These are phyloP conservation scores for Didymellaceae sp. DNA, from an alignment of 2,329 filamentous ascomycete genomes.

Conservation along the genomic window DNA sequence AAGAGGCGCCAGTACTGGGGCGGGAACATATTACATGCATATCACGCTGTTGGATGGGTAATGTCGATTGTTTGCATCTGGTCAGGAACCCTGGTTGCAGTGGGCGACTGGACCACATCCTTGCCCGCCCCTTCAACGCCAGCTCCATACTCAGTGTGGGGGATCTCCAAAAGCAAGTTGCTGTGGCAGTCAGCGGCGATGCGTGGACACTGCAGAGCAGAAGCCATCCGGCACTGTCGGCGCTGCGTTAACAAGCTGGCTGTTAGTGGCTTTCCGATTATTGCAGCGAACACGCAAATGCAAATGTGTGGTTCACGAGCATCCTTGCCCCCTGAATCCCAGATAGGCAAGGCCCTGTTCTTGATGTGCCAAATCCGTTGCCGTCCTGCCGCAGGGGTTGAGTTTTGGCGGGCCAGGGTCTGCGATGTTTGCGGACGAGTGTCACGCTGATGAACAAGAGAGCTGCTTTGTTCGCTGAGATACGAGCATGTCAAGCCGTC, in stretches of 20 bases:
- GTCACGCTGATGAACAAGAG: not conserved
- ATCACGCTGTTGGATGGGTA: constrained; percentile 7
- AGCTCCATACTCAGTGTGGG: constrained; percentile 2
- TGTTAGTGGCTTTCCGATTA: constrained; percentile 6
- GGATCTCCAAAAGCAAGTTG: constrained; percentile 3
- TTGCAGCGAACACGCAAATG: constrained; percentile 3
- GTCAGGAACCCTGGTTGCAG: not conserved
- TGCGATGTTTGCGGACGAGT: constrained; percentile 4
- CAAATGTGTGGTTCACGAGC: constrained; percentile 5
- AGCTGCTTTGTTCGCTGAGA: constrained; percentile 6
- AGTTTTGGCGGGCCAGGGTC: not conserved
- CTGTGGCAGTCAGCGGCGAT: not conserved
- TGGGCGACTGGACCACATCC: constrained; percentile 8
- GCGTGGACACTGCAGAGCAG: constrained; percentile 1
- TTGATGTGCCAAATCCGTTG: constrained; percentile 30
- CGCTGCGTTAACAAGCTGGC: not conserved
- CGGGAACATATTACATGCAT: constrained; percentile 4
- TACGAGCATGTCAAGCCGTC: not conserved
- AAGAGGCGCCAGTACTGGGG: constrained; percentile 15
- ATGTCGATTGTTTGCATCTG: constrained; percentile 9
- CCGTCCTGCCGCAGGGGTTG: constrained; percentile 15
- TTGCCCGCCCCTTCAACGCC: constrained; percentile 5
- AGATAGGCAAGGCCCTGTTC: constrained; percentile 22
- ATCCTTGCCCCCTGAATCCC: constrained; percentile 23
- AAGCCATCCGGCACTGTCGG: not conserved